Evolutionary conservation across 805 yeast genomes (phyloP), one percentile per base, ranked within the genome.

Genomic region (Zygoascus ofunaensis): DNA sequence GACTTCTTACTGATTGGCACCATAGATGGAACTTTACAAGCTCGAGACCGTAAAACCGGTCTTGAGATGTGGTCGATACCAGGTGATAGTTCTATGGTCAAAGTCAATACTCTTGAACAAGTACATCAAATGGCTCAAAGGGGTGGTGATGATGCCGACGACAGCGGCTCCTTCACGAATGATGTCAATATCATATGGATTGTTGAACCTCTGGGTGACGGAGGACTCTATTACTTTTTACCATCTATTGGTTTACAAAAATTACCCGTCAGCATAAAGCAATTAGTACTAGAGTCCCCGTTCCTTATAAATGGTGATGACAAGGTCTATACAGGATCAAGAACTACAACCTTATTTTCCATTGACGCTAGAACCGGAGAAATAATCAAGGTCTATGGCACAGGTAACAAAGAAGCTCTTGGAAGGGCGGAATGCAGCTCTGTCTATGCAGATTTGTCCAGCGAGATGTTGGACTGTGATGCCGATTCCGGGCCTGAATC

Each of bases 121-220:
- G 22, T 43, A 14, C 32, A 39, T 17, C 36, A 20, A 23, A 21
- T 41, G 21, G n/a, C 39, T 15, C 24, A 37, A 33, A 45, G 34
- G 47, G 59, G 46, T 8, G 66, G 54, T 19, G 60, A 60, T 2
- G 67, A 68, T 17, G 36, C 10, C 36, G 41, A 34, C 19, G 43
- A 45, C 17, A 12, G 18, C 4, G 19, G 38, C 17, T 14, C 33
- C 21, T 20, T 34, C 30, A 44, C 33, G 48, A 58, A 46, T 10
- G 66, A 55, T 21, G 60, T 60, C 2, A 66, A 68, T 18, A 55
- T 72, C 42, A 74, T 81, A 0, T 84, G 97, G 90, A 80, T 90
- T 42, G 90, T 92, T 1, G 98, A 92, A 54, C 97, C 97, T 0
- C 75, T 73, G 51, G 80, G 79, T 3, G 95, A 84, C 46, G 98